Conservation (phyloP, 352 stramenopile species). For the Phytophthora boehmeriae region DNA sequence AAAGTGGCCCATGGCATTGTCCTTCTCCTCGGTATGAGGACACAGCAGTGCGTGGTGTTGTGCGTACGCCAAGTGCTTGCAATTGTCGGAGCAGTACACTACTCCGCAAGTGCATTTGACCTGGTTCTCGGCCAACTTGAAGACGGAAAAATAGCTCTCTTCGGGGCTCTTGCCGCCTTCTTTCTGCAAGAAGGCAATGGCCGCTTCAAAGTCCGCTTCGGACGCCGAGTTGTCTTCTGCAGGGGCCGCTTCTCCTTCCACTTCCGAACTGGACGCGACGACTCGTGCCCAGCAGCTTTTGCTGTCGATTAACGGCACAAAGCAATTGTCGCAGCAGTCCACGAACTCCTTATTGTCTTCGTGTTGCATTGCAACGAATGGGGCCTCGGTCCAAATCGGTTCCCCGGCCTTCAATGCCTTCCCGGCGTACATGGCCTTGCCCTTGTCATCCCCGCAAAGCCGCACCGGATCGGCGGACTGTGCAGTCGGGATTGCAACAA, state of each 20-base stretch:
- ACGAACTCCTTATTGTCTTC: slow-evolving; percentile 84
- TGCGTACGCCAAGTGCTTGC: slow-evolving; percentile 64
- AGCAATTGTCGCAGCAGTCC: slow-evolving; percentile 83
- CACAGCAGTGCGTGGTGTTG: slow-evolving; percentile 88
- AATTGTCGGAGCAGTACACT: slow-evolving; percentile 88
- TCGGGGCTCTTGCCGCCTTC: slow-evolving; percentile 65
- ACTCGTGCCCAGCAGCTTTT: slow-evolving; percentile 64
- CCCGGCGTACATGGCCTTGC: slow-evolving; percentile 74
- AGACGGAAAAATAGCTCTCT: slow-evolving; percentile 79
- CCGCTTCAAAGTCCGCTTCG: slow-evolving; percentile 56
- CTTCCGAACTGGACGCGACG: slow-evolving; percentile 40
- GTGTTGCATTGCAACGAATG: slow-evolving; percentile 77
- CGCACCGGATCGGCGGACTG: slow-evolving; percentile 60
- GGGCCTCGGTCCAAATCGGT: slow-evolving; percentile 60
- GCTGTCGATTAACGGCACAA: slow-evolving; percentile 74
- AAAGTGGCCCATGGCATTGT: slow-evolving; percentile 78
- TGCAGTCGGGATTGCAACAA: slow-evolving; percentile 59
- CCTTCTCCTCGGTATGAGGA: slow-evolving; percentile 34
- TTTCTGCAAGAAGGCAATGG: slow-evolving; percentile 69
- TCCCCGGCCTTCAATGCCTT: slow-evolving; percentile 65
- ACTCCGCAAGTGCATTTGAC: slow-evolving; percentile 73
- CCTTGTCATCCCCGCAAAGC: slow-evolving; percentile 55
- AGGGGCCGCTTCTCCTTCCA: slow-evolving; percentile 45
- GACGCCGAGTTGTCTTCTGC: slow-evolving; percentile 52
- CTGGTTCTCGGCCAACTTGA: slow-evolving; percentile 56